Conservation (phyloP, 495 filamentous ascomycete species). For the Schizothecium vesticola region DNA sequence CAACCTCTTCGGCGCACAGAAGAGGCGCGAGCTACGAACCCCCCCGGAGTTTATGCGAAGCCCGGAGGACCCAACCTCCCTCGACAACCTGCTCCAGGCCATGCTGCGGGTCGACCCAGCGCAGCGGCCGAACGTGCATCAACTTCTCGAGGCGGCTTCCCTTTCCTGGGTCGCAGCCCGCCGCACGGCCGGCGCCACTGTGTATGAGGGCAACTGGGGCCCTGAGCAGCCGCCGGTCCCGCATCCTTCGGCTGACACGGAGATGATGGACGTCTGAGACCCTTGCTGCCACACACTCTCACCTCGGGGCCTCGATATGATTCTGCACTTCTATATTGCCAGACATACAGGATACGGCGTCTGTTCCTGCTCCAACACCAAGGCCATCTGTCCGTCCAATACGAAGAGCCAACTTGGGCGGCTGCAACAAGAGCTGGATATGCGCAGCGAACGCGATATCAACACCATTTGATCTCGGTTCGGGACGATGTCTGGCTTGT, state of each 20-base stretch:
- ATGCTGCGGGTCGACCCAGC: conserved; percentile 76
- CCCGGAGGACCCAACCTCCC: conserved; percentile 56
- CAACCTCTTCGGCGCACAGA: conserved; percentile 45
- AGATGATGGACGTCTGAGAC: conserved; percentile 45
- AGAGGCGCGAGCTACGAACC: conserved; percentile 61
- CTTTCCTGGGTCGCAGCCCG: conserved; percentile 70
- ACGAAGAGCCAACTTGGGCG: conserved; percentile 23
- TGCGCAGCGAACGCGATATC: conserved; percentile 27
- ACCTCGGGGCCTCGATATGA: conserved; percentile 17
- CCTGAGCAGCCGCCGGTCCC: conserved; percentile 39
- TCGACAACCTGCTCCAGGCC: conserved; percentile 79
- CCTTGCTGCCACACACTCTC: conserved; percentile 4
- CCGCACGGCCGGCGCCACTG: conserved; percentile 76
- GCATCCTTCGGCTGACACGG: conserved; percentile 34
- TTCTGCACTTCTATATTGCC: conserved; percentile 25
- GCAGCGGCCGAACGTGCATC: conserved; percentile 66
- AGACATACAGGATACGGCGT: conserved; percentile 34
- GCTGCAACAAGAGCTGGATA: conserved; percentile 27
- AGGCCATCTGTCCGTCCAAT: conserved; percentile 27
- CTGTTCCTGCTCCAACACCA: conserved; percentile 22
- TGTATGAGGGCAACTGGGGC: conserved; percentile 95
- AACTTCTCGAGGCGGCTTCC: conserved; percentile 62
- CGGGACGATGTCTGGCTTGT: conserved; percentile 15
- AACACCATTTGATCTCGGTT: conserved; percentile 25
- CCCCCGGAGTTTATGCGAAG: conserved; percentile 87